Evolutionary conservation across 2,329 filamentous ascomycete genomes (phyloP).

Genomic region (Eurotiales sp.): DNA sequence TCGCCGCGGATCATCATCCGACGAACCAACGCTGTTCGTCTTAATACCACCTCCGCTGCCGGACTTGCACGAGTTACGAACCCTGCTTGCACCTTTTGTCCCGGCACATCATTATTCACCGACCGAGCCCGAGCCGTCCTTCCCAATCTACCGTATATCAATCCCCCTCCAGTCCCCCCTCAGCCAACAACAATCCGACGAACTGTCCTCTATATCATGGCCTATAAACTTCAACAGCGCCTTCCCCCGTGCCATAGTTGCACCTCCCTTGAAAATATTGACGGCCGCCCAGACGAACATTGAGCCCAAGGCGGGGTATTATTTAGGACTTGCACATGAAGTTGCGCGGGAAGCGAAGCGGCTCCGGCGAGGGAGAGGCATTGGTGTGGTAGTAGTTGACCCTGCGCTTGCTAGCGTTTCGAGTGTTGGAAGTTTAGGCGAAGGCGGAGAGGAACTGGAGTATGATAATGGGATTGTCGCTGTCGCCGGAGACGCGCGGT

Average conservation of each 20-base stretch:
- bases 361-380: slow-evolving; percentile 34
- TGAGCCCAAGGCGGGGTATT: slow-evolving; percentile 34
- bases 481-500: slow-evolving; percentile 44
- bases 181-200: slow-evolving; percentile 36
- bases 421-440: slow-evolving; percentile 24
- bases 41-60: slow-evolving; percentile 40
- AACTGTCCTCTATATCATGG: slow-evolving; percentile 41
- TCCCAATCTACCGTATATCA: slow-evolving; percentile 29
- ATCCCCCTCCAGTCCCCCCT: slow-evolving; percentile 42
- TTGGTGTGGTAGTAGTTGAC: slow-evolving; percentile 46
- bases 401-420: slow-evolving; percentile 21
- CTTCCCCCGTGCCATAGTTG: slow-evolving; percentile 39
- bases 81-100: slow-evolving; percentile 36
- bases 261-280: slow-evolving; percentile 39
- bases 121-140: background rate
- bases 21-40: slow-evolving; percentile 36
- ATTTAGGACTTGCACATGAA: slow-evolving; percentile 36
- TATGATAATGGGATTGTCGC: slow-evolving; percentile 39
- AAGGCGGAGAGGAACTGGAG: slow-evolving; percentile 22
- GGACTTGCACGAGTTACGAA: slow-evolving; percentile 29
- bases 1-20: background rate
- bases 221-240: slow-evolving; percentile 44
- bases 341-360: slow-evolving; percentile 37
- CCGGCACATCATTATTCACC: slow-evolving; percentile 17
- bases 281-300: slow-evolving; percentile 32